Evolutionary conservation across 371 early-diverging fungal genomes (phyloP).

Genomic region (Capniomyces stellatus): DNA sequence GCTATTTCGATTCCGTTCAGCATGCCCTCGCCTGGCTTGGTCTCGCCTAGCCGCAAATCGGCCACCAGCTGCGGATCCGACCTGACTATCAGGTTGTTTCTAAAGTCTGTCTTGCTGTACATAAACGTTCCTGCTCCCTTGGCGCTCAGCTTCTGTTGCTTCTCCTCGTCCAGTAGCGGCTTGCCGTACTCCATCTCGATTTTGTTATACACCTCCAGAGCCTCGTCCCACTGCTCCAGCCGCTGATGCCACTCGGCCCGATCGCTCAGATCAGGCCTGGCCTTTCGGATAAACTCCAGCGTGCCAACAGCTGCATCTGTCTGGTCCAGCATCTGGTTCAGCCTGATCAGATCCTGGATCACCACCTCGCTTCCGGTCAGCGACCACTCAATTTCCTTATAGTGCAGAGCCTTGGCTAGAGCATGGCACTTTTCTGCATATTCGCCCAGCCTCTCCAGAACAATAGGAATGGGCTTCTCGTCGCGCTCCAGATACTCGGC

Average conservation of each 20-base stretch:
- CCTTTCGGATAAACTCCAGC: slow-evolving; percentile 70
- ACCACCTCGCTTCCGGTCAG: slow-evolving; percentile 66
- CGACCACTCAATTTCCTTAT: slow-evolving; percentile 91
- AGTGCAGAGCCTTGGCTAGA: slow-evolving; percentile 88
- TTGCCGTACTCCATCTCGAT: slow-evolving; percentile 59
- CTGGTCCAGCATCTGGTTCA: slow-evolving; percentile 88
- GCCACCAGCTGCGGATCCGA: background rate
- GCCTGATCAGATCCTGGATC: slow-evolving; percentile 81
- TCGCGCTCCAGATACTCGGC: slow-evolving; percentile 98
- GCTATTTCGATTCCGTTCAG: background rate
- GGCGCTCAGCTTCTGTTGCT: background rate
- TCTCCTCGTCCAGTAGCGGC: background rate
- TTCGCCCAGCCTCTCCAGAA: slow-evolving; percentile 69
- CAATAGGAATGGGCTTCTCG: slow-evolving; percentile 86
- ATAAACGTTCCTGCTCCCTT: too few species aligned
- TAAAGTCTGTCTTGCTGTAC: too few species aligned
- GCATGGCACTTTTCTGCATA: slow-evolving; percentile 91
- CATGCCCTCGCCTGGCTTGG: background rate
- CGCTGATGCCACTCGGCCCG: slow-evolving; percentile 80
- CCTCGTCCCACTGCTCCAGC: slow-evolving; percentile 89
- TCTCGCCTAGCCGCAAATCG: background rate
- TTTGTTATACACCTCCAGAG: slow-evolving; percentile 67
- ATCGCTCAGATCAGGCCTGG: slow-evolving; percentile 44
- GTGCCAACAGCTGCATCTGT: slow-evolving; percentile 95
- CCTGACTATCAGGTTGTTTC: background rate